Percentiles rank a stretch among this genome's conserved stretches.
Evolutionary conservation across 2,329 filamentous ascomycete genomes (phyloP).

Genomic region (Fusarium phyllophilum): DNA sequence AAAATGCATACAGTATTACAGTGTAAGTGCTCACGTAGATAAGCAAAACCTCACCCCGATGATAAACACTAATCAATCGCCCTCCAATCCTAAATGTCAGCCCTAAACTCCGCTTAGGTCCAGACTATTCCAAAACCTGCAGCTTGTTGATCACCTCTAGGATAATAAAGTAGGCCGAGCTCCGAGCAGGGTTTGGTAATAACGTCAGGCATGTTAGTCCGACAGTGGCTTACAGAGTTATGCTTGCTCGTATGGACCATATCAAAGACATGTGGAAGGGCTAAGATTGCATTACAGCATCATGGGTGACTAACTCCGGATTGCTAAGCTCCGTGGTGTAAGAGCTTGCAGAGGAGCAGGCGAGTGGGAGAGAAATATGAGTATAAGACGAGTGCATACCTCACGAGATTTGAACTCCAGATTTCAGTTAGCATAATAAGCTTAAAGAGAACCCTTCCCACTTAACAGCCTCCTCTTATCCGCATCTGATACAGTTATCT

Average conservation of each 20-base stretch:
- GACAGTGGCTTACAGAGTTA: constrained; percentile 23
- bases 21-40: background rate
- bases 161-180: constrained; percentile 16
- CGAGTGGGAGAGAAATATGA: background rate
- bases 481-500: background rate
- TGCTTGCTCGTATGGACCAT: background rate
- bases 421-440: constrained; percentile 1
- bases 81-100: constrained; percentile 24
- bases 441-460: constrained; percentile 3
- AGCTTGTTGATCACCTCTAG: background rate
- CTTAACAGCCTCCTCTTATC: background rate
- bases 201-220: constrained; percentile 22
- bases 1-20: background rate
- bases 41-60: constrained; percentile 15
- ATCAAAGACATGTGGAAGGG: background rate
- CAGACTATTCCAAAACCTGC: constrained; percentile 14
- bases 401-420: background rate
- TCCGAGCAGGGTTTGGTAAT: constrained; percentile 41
- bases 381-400: constrained; percentile 34
- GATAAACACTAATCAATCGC: constrained; percentile 41
- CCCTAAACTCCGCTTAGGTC: constrained; percentile 40
- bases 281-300: background rate
- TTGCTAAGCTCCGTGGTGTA: constrained; percentile 23
- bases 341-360: background rate
- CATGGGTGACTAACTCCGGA: constrained; percentile 2